Conservation (phyloP, 2,329 filamentous ascomycete species). For the Aspergillus niger region DNA sequence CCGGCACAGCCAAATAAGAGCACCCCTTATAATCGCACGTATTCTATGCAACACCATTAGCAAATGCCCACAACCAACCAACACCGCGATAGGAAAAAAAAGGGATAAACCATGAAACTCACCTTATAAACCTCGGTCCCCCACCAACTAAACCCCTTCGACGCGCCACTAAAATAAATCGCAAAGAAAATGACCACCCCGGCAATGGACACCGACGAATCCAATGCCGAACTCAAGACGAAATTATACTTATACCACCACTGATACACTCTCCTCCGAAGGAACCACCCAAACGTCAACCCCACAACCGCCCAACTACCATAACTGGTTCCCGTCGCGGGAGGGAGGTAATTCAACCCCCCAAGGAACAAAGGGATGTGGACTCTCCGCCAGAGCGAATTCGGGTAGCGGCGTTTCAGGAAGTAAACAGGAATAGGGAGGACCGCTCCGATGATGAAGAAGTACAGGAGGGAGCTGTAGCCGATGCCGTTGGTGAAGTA, state of each 20-base stretch:
- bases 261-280: conserved; percentile 59
- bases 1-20: conserved; percentile 19
- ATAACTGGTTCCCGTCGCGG: conserved; percentile 68
- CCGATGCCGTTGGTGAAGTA: conserved; percentile 63
- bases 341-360: conserved; percentile 51
- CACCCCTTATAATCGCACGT: conserved; percentile 30
- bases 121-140: conserved; percentile 29
- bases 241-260: conserved; percentile 78
- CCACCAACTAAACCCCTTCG: conserved; percentile 28
- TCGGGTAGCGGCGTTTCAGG: conserved; percentile 61
- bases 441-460: conserved; percentile 66
- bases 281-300: conserved; percentile 64
- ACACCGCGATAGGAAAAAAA: too few species aligned
- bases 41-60: conserved; percentile 15
- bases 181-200: conserved; percentile 33
- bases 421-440: conserved; percentile 60
- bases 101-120: too few species aligned
- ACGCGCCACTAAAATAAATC: conserved; percentile 29
- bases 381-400: conserved; percentile 4
- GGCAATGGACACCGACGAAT: conserved; percentile 40
- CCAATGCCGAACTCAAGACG: conserved; percentile 67
- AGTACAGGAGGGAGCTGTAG: conserved; percentile 65
- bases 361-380: conserved; percentile 20
- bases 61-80: too few species aligned
- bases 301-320: conserved; percentile 68